Evolutionary conservation across 257 asterid genomes (phyloP).

Genomic region (Solanum commersonii): DNA sequence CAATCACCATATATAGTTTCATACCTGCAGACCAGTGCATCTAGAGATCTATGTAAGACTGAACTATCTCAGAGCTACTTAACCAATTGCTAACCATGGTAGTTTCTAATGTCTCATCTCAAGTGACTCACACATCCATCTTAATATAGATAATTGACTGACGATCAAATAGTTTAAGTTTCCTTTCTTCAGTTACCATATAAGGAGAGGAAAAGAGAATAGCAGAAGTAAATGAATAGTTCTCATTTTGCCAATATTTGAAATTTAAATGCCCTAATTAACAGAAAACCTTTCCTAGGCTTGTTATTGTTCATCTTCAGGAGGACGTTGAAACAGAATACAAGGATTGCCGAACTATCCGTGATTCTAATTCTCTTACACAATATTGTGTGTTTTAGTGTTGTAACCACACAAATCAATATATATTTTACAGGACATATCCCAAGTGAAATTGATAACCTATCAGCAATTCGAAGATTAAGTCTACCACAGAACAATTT

Average conservation of each 20-base stretch:
- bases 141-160: neutral
- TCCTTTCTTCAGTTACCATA: neutral
- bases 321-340: neutral
- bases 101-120: neutral
- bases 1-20: neutral
- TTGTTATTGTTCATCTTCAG: neutral
- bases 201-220: neutral
- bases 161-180: neutral
- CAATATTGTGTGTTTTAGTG: neutral
- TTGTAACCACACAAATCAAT: neutral
- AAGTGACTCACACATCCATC: neutral
- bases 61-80: neutral
- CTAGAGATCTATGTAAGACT: neutral
- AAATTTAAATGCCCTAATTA: neutral
- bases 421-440: neutral
- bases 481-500: neutral
- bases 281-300: neutral
- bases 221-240: neutral
- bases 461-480: neutral
- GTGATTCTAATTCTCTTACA: neutral
- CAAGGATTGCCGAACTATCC: neutral
- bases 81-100: neutral
- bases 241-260: neutral
- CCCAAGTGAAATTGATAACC: neutral
- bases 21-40: neutral